Evolutionary conservation across 2,329 filamentous ascomycete genomes (phyloP), one percentile per base, ranked within the genome.

Genomic region (Pezizomycotina sp.): DNA sequence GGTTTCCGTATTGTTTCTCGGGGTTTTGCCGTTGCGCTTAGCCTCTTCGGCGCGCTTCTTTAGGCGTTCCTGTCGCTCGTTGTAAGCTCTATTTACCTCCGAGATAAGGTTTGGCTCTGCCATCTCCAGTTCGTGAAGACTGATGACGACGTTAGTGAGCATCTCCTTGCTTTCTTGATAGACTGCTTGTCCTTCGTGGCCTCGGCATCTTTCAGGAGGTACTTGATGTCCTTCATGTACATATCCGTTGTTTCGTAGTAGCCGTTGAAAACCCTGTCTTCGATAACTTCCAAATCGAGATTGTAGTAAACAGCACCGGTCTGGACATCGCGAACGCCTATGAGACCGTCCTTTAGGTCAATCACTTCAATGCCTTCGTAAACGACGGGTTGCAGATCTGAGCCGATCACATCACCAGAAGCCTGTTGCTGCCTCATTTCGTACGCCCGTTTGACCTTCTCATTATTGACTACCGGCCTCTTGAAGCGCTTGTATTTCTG

Each of bases 191-290:
- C 86, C n/a, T 77, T 80, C 39, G 74, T 69, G 7, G 73, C 74
- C 53, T 74, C 79, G 7, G 84, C 75, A 58, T 98, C 89, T 55
- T 81, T 86, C 14, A 77, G 76, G 4, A 98, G 62, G 22, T 75
- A 71, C 54, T 77, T 80, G 51, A 95, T 80, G 54, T 98, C 89
- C 25, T 74, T 74, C 32, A 92, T 60, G 53, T 93, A 98, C 54
- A 93, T 86, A 50, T 76, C 76, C 0, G 84, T 81, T 7, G 84
- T 73, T 49, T 83, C 81, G 58, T 98, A 98, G 58, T 82, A 98
- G 4, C 89, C 89, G 55, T 98, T 95, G 4, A 83, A 91, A 21
- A 98, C 64, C n/a, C 89, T 75, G 55, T 92, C 83, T 60, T 98
- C 89, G 34, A 98, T 93, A 1, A 78, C 86, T 3, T 77, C 77